A percentile compares a stretch with the other conserved stretches of the same genome.
These are phyloP conservation scores for Entonaema liquescens DNA, from an alignment of 495 filamentous ascomycete genomes.

Conservation along the genomic window DNA sequence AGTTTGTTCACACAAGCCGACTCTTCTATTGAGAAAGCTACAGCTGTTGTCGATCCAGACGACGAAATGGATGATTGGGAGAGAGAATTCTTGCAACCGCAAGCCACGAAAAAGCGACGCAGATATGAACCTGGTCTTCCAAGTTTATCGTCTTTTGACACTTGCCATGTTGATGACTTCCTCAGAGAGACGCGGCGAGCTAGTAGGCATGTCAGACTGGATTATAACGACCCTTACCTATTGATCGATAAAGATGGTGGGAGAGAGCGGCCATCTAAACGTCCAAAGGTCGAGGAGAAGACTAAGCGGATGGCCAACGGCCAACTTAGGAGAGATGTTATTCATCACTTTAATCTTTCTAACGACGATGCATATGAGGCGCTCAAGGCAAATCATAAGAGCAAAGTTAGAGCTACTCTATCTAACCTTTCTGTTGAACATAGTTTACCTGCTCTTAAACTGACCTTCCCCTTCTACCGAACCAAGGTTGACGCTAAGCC, in stretches of 20 bases:
- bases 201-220: conserved; percentile 80
- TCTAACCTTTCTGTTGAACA: conserved; percentile 89
- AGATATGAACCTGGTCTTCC: conserved; percentile 52
- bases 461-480: conserved; percentile 94
- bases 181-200: conserved; percentile 70
- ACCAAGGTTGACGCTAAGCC: conserved; percentile 82
- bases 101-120: conserved; percentile 50
- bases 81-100: conserved; percentile 55
- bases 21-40: conserved; percentile 27
- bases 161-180: conserved; percentile 60
- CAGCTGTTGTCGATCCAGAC: conserved; percentile 39
- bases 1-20: conserved; percentile 61
- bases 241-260: conserved; percentile 72
- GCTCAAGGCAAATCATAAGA: conserved; percentile 95
- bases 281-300: conserved; percentile 54
- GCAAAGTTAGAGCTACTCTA: conserved; percentile 90
- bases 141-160: conserved; percentile 52
- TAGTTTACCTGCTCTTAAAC: conserved; percentile 83
- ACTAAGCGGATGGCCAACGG: conserved; percentile 65
- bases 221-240: conserved; percentile 88
- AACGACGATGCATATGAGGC: conserved; percentile 95
- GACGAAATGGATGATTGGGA: conserved; percentile 66
- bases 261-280: conserved; percentile 59
- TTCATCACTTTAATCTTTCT: conserved; percentile 88
- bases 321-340: conserved; percentile 66